Percentiles rank a stretch among this genome's conserved stretches.
Evolutionary conservation across 2,329 filamentous ascomycete species (phyloP).

Genomic region (Emergomyces pasteurianus): DNA sequence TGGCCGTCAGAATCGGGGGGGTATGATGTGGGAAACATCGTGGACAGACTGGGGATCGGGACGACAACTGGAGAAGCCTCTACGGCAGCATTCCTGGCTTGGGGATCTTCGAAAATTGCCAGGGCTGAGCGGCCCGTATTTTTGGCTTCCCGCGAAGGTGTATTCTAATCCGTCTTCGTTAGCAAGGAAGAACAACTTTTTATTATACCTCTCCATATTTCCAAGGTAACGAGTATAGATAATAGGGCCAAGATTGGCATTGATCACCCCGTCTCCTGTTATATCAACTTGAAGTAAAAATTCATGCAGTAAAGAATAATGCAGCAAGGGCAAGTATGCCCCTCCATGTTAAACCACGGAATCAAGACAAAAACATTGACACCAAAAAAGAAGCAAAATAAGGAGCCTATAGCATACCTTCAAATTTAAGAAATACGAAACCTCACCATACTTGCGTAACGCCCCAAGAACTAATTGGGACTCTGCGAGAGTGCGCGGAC

Average conservation of each 20-base stretch:
- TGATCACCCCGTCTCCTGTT: neutral
- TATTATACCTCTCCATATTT: neutral
- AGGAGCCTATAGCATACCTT: slow-evolving; percentile 15
- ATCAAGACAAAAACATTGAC: neutral
- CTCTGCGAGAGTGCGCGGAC: slow-evolving; percentile 21
- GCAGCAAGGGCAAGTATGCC: neutral
- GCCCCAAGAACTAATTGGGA: slow-evolving; percentile 24
- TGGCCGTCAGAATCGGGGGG: no score
- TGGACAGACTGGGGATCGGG: slow-evolving; percentile 7
- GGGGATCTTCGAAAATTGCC: slow-evolving; percentile 22
- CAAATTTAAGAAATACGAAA: slow-evolving; percentile 26
- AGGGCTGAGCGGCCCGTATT: slow-evolving; percentile 14
- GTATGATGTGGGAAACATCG: neutral
- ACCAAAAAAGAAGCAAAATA: neutral
- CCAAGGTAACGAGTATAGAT: neutral
- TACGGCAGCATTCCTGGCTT: neutral
- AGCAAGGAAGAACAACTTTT: neutral
- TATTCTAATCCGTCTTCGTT: neutral
- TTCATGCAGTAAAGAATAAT: no score
- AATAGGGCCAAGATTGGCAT: neutral
- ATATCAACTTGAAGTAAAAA: no score
- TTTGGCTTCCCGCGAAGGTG: neutral
- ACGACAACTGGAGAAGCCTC: slow-evolving; percentile 5
- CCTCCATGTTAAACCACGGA: neutral
- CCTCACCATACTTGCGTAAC: slow-evolving; percentile 32